Evolutionary conservation across 140 eudicot genomes (phyloP).

Genomic region (Flaveria floridana): DNA sequence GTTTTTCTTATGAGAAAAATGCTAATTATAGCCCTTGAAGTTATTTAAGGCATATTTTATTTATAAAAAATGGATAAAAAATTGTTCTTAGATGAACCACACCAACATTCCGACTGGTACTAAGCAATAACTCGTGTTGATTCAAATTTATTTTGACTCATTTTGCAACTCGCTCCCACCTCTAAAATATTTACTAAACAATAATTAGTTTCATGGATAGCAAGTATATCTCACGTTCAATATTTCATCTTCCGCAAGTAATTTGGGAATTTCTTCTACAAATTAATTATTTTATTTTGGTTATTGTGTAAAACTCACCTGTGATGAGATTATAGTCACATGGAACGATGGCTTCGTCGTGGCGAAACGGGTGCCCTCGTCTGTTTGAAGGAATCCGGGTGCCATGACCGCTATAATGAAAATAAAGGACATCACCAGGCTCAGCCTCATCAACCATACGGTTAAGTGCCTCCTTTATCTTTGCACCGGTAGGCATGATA

Average conservation of each 20-base stretch:
- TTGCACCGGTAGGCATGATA: conserved; percentile 75
- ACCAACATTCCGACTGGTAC: not conserved
- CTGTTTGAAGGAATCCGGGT: conserved; percentile 52
- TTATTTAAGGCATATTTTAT: too few relatives aligned
- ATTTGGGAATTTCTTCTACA: not conserved
- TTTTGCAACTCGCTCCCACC: too few relatives aligned
- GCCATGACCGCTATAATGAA: conserved; percentile 96
- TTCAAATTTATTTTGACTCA: not conserved
- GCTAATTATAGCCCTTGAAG: too few relatives aligned
- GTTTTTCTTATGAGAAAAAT: too few relatives aligned
- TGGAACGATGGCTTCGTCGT: conserved; percentile 89
- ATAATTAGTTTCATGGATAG: too few relatives aligned
- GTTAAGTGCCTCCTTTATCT: conserved; percentile 62
- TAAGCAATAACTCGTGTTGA: not conserved
- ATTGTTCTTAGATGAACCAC: not conserved
- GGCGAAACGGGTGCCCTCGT: conserved; percentile 34
- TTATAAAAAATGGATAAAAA: not conserved
- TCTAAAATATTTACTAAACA: too few relatives aligned
- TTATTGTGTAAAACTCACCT: conserved; percentile 38
- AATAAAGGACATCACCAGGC: conserved; percentile 66
- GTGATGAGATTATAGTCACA: conserved; percentile 84
- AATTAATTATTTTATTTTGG: not conserved
- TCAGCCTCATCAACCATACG: conserved; percentile 62
- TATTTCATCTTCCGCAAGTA: not conserved
- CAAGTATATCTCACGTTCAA: not conserved